Conservation (phyloP, 129 eudicot genomes). For the Logfia minima region DNA sequence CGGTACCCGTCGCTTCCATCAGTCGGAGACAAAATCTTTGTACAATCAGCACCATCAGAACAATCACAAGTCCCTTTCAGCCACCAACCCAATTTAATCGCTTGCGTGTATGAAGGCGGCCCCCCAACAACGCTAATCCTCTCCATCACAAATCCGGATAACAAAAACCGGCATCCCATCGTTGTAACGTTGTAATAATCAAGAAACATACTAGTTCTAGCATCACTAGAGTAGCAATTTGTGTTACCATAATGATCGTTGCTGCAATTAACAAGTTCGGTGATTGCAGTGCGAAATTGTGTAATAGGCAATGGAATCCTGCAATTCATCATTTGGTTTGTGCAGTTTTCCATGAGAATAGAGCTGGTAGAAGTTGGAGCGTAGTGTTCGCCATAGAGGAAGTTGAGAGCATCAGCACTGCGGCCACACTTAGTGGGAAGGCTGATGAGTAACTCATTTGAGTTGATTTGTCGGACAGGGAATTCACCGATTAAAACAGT, state of each 20-base stretch:
- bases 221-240: conserved; percentile 41
- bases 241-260: background rate
- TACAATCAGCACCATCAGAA: conserved; percentile 31
- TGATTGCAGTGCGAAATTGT: background rate
- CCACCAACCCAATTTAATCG: conserved; percentile 55
- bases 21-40: conserved; percentile 19
- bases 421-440: conserved; percentile 50
- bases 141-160: conserved; percentile 21
- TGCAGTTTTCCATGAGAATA: conserved; percentile 50
- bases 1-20: conserved; percentile 23
- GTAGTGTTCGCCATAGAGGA: conserved; percentile 38
- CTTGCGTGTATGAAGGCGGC: conserved; percentile 34
- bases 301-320: background rate
- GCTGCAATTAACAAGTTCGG: background rate
- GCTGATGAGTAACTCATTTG: conserved; percentile 35
- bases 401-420: conserved; percentile 24
- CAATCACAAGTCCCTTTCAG: conserved; percentile 36
- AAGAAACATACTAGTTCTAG: conserved; percentile 24
- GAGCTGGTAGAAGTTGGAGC: conserved; percentile 47
- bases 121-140: background rate
- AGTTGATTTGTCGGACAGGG: conserved; percentile 26
- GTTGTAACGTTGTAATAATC: conserved; percentile 26
- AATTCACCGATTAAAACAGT: conserved; percentile 35
- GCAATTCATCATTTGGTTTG: conserved; percentile 19
- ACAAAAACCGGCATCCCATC: conserved; percentile 34